Conservation (phyloP, 768 basidiomycete species). For the Lyophyllum shimeji region DNA sequence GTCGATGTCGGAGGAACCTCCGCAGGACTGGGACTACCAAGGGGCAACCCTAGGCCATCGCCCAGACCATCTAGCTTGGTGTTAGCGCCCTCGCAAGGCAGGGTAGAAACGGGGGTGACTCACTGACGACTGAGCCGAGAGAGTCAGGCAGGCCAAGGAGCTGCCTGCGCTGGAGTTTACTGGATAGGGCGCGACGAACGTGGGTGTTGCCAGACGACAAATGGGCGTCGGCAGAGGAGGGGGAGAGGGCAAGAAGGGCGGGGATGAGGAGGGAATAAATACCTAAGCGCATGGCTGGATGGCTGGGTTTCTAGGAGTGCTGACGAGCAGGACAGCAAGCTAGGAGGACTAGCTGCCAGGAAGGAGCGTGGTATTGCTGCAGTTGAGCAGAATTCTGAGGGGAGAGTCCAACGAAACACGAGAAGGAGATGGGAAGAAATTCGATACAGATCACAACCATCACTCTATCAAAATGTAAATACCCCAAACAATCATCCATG, state of each 20-base stretch:
- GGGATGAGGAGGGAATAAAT: constrained; percentile 29
- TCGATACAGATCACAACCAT: neutral
- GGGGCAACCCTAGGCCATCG: neutral
- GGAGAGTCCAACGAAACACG: neutral
- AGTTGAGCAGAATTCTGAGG: neutral
- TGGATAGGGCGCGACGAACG: constrained; percentile 33
- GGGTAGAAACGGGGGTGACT: neutral
- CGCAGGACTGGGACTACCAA: neutral
- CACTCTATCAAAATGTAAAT: neutral
- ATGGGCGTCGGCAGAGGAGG: constrained; percentile 32
- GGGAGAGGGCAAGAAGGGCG: constrained; percentile 23
- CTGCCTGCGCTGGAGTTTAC: constrained; percentile 18
- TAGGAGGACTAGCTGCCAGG: constrained; percentile 13
- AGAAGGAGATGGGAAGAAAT: neutral
- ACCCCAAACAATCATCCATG: constrained; percentile 2
- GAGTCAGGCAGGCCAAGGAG: neutral
- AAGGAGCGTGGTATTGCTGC: constrained; percentile 17
- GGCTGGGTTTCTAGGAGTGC: constrained; percentile 4
- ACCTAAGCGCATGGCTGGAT: constrained; percentile 27
- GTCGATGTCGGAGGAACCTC: neutral
- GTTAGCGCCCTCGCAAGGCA: neutral
- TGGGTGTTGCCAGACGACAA: constrained; percentile 32
- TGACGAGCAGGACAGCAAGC: constrained; percentile 13
- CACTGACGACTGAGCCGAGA: constrained; percentile 1
- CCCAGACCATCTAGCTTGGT: neutral